phyloP scores from a whole-genome alignment of 306 rosid species.

The Quercus engelmannii region DNA sequence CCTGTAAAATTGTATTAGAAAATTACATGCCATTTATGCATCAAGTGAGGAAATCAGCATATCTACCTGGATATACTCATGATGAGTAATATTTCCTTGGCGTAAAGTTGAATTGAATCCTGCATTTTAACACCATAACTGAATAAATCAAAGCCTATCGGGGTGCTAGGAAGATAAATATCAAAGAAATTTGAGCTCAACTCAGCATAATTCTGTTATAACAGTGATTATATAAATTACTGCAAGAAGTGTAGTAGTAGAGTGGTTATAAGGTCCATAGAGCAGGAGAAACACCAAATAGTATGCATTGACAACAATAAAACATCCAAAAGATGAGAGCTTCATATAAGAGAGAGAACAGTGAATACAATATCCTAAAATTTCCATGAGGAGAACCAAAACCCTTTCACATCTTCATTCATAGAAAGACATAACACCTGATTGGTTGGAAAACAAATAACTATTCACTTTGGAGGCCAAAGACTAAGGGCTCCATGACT shows the following conservation, averaged over 20 bases:
- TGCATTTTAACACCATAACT: slow-evolving; percentile 31
- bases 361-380: neutral
- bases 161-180: neutral
- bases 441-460: neutral
- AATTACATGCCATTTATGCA: slow-evolving; percentile 1
- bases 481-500: neutral
- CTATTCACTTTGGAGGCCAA: neutral
- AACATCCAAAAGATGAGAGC: neutral
- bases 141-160: neutral
- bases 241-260: neutral
- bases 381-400: neutral
- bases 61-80: slow-evolving; percentile 90
- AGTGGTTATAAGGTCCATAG: neutral
- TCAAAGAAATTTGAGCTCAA: neutral
- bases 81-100: slow-evolving; percentile 93
- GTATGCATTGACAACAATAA: neutral
- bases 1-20: slow-evolving; percentile 57
- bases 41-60: slow-evolving; percentile 8
- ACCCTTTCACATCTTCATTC: neutral
- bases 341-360: neutral
- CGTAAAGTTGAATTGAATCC: slow-evolving; percentile 97
- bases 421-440: neutral
- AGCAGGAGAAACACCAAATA: neutral
- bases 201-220: neutral
- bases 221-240: neutral